Evolutionary conservation across 108 stramenopile species (phyloP).

Genomic region (Cylindrotheca fusiformis): DNA sequence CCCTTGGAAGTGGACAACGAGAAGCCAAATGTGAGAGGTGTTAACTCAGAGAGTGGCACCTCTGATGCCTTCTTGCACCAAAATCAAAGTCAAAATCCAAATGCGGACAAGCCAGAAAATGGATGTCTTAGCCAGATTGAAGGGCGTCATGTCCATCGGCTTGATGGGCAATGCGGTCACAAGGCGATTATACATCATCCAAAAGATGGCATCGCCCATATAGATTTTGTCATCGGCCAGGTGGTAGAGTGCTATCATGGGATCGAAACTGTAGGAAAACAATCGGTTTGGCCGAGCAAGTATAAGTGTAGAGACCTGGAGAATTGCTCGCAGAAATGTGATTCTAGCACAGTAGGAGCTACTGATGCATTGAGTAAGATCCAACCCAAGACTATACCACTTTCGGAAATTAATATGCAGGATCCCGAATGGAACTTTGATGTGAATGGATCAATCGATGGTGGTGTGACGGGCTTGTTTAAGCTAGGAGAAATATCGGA

Average conservation of each 20-base stretch:
- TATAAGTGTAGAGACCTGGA: conserved; percentile 47
- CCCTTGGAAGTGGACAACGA: conserved; percentile 1
- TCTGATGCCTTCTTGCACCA: background rate
- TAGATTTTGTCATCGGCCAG: conserved; percentile 68
- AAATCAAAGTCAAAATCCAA: background rate
- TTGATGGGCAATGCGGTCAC: conserved; percentile 64
- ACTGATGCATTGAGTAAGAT: background rate
- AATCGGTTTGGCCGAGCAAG: conserved; percentile 46
- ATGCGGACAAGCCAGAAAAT: background rate
- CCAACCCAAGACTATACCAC: conserved; percentile 28
- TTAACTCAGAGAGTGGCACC: conserved; percentile 6
- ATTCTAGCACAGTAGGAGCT: background rate
- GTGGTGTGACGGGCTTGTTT: conserved; percentile 24
- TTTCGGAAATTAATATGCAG: conserved; percentile 22
- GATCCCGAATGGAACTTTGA: conserved; percentile 40
- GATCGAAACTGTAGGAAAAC: conserved; percentile 22
- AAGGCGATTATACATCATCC: conserved; percentile 63
- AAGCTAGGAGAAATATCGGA: conserved; percentile 19
- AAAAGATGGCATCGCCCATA: conserved; percentile 46
- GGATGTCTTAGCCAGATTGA: conserved; percentile 5
- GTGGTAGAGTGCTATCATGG: conserved; percentile 61
- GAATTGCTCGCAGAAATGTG: conserved; percentile 1
- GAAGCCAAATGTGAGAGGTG: background rate
- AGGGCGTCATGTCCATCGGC: conserved; percentile 43
- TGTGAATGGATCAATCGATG: conserved; percentile 25